A percentile compares a stretch with the other conserved stretches of the same genome.
Conservation (phyloP, 2,329 filamentous ascomycete genomes). For the Mariannaea sp. region DNA sequence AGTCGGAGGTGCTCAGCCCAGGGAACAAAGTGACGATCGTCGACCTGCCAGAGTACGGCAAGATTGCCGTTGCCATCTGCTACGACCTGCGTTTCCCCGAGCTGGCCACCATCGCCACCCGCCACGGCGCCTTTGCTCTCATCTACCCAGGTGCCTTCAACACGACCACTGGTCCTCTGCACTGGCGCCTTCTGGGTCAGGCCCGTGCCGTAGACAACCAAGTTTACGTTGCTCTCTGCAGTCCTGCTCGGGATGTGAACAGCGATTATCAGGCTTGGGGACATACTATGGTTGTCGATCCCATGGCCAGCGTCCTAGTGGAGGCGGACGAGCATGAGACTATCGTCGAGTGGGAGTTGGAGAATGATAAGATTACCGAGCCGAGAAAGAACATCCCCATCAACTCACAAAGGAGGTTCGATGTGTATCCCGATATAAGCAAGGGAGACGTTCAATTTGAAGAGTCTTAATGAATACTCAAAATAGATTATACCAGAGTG, state of each 20-base stretch:
- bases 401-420: slow-evolving; percentile 83
- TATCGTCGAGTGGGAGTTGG: slow-evolving; percentile 74
- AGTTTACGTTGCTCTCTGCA: slow-evolving; percentile 90
- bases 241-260: slow-evolving; percentile 78
- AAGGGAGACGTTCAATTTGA: slow-evolving; percentile 54
- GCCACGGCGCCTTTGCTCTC: slow-evolving; percentile 84
- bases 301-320: slow-evolving; percentile 79
- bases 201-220: slow-evolving; percentile 93
- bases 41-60: slow-evolving; percentile 86
- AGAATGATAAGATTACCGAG: slow-evolving; percentile 70
- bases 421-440: slow-evolving; percentile 92
- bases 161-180: slow-evolving; percentile 85
- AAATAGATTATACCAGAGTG: too few species aligned
- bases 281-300: slow-evolving; percentile 86
- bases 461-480: slow-evolving; percentile 30
- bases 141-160: slow-evolving; percentile 98
- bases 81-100: slow-evolving; percentile 98
- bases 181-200: slow-evolving; percentile 84
- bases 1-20: slow-evolving; percentile 85
- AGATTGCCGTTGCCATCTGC: slow-evolving; percentile 88
- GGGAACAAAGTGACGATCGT: slow-evolving; percentile 86
- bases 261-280: slow-evolving; percentile 90
- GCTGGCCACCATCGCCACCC: slow-evolving; percentile 84
- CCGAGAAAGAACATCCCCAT: slow-evolving; percentile 84
- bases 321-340: slow-evolving; percentile 80